phyloP scores from a whole-genome alignment of 345 rosid genomes.

The Psidium guajava region DNA sequence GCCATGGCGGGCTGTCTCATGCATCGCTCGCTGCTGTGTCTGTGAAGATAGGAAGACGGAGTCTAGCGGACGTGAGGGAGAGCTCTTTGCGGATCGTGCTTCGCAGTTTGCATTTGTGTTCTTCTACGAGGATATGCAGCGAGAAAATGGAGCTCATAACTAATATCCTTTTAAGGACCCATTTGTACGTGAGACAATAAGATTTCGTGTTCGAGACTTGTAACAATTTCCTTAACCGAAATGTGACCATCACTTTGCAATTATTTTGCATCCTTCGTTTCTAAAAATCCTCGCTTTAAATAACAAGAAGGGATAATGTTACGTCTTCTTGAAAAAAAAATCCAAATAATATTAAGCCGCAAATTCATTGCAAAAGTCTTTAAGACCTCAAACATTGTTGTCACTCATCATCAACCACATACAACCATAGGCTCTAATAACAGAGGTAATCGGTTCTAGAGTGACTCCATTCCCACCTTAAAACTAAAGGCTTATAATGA shows the following conservation, averaged over 20 bases:
- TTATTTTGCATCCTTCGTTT: background rate
- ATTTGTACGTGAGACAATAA: background rate
- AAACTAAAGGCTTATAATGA: too few relatives aligned
- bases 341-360: background rate
- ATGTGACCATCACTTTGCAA: background rate
- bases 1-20: constrained; percentile 11
- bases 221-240: background rate
- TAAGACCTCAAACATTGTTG: too few relatives aligned
- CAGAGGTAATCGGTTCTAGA: too few relatives aligned
- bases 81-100: background rate
- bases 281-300: background rate
- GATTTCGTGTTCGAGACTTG: background rate
- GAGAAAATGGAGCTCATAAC: too few relatives aligned
- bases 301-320: background rate
- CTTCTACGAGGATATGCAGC: background rate
- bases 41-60: background rate
- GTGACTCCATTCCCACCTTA: too few relatives aligned
- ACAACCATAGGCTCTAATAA: too few relatives aligned
- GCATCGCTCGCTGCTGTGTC: constrained; percentile 1
- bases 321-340: background rate
- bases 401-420: too few relatives aligned
- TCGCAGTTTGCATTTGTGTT: background rate
- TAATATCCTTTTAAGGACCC: background rate
- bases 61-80: background rate
- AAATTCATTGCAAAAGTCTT: background rate